Evolutionary conservation across 257 asterid species (phyloP).

Genomic region (Rhazya stricta): DNA sequence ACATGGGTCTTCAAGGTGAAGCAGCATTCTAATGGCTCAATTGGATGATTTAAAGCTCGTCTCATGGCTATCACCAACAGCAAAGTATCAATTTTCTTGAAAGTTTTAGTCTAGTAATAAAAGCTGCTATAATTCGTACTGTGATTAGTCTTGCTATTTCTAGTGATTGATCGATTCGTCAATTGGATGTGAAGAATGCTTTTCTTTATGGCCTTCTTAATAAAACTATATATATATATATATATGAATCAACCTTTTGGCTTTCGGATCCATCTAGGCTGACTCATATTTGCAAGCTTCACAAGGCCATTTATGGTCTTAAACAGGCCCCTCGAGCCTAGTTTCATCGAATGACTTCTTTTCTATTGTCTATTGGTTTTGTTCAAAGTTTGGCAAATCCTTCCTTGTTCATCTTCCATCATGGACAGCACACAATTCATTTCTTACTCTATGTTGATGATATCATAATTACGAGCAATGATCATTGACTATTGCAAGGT

Average conservation of each 20-base stretch:
- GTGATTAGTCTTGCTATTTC: background rate
- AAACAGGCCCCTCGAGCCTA: slow-evolving; percentile 5
- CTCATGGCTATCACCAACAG: background rate
- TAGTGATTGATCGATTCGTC: background rate
- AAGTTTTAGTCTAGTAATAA: background rate
- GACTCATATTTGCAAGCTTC: background rate
- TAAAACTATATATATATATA: too few relatives aligned
- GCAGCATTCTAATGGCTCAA: background rate
- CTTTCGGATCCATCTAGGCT: background rate
- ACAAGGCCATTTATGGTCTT: too few relatives aligned
- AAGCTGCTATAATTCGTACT: background rate
- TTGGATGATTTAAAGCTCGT: background rate
- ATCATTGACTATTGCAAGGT: too few relatives aligned
- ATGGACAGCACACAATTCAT: background rate
- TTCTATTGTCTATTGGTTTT: background rate
- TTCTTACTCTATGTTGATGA: background rate
- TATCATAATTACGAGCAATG: too few relatives aligned
- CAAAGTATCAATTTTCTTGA: background rate
- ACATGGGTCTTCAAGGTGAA: background rate
- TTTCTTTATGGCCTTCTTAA: too few relatives aligned
- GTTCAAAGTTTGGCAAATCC: background rate
- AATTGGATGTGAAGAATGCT: too few relatives aligned
- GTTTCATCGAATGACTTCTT: background rate
- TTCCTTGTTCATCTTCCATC: background rate
- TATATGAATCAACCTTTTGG: background rate